These are phyloP conservation scores for Xylaria intraflava DNA, from an alignment of 495 filamentous ascomycete species.

Conservation along the genomic window DNA sequence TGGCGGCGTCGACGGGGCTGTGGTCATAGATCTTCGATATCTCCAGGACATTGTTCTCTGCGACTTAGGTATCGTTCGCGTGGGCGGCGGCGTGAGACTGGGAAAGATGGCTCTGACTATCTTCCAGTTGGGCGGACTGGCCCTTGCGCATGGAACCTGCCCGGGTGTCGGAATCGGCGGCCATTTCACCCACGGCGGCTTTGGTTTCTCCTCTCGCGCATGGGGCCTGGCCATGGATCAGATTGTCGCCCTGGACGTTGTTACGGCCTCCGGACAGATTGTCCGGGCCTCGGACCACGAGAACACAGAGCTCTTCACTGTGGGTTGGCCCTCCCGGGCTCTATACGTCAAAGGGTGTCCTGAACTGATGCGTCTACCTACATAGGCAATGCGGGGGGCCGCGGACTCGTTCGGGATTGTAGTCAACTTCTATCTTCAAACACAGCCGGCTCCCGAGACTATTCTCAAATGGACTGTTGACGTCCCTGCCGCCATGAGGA, in stretches of 20 bases:
- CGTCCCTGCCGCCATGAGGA: slow-evolving; percentile 20
- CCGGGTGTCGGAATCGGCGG: slow-evolving; percentile 58
- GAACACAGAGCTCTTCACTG: slow-evolving; percentile 48
- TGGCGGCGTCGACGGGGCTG: slow-evolving; percentile 41
- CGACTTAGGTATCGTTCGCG: slow-evolving; percentile 35
- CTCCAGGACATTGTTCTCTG: slow-evolving; percentile 31
- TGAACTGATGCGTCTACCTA: neutral
- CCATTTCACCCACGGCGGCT: slow-evolving; percentile 64
- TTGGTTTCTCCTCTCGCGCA: slow-evolving; percentile 53
- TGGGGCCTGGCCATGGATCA: slow-evolving; percentile 62
- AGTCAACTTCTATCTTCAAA: slow-evolving; percentile 48
- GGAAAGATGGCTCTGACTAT: slow-evolving; percentile 52
- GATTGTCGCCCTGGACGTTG: slow-evolving; percentile 53
- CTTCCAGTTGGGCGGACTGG: slow-evolving; percentile 45
- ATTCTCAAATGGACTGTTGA: slow-evolving; percentile 36
- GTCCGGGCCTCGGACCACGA: slow-evolving; percentile 33
- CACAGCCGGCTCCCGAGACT: slow-evolving; percentile 41
- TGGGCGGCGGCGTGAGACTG: slow-evolving; percentile 52
- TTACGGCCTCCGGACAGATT: slow-evolving; percentile 53
- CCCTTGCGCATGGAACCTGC: slow-evolving; percentile 59
- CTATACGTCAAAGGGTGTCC: neutral
- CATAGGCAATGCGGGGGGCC: slow-evolving; percentile 49
- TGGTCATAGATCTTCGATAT: slow-evolving; percentile 46
- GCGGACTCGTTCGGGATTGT: slow-evolving; percentile 55
- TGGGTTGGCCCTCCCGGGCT: slow-evolving; percentile 12